Percentiles rank a stretch among this genome's conserved stretches.
Conservation (phyloP, 805 yeast genomes). For the Saturnispora serradocipensis region DNA sequence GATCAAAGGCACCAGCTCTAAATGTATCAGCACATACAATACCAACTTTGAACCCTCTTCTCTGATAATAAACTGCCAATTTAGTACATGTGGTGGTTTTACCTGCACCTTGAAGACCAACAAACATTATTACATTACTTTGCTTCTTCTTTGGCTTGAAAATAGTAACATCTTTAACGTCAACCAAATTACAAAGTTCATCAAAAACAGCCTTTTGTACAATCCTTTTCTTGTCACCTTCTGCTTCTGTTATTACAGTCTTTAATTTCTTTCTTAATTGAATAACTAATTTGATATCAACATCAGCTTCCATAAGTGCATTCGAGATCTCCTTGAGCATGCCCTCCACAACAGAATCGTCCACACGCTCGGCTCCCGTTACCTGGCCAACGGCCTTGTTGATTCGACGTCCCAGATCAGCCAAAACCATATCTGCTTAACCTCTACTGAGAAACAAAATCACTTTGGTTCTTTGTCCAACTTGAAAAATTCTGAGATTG, state of each 20-base stretch:
- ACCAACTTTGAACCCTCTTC: conserved; percentile 91
- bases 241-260: conserved; percentile 43
- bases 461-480: not conserved
- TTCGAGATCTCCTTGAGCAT: conserved; percentile 84
- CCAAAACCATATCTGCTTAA: conserved; percentile 54
- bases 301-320: conserved; percentile 91
- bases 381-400: conserved; percentile 64
- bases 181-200: conserved; percentile 80
- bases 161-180: conserved; percentile 36
- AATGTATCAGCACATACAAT: conserved; percentile 98
- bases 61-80: conserved; percentile 86
- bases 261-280: conserved; percentile 65
- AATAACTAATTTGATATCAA: conserved; percentile 77
- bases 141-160: conserved; percentile 83
- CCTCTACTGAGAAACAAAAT: not conserved
- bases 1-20: conserved; percentile 99
- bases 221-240: conserved; percentile 69
- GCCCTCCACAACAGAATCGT: conserved; percentile 46
- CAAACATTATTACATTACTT: conserved; percentile 85
- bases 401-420: conserved; percentile 70
- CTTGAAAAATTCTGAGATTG: not conserved
- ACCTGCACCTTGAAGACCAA: conserved; percentile 98
- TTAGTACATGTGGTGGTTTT: conserved; percentile 97
- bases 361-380: conserved; percentile 49
- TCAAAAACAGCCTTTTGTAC: conserved; percentile 91